Percentiles rank a stretch among this genome's conserved stretches.
Evolutionary conservation across 2,329 filamentous ascomycete genomes (phyloP).

Genomic region (Mariannaea elegans): DNA sequence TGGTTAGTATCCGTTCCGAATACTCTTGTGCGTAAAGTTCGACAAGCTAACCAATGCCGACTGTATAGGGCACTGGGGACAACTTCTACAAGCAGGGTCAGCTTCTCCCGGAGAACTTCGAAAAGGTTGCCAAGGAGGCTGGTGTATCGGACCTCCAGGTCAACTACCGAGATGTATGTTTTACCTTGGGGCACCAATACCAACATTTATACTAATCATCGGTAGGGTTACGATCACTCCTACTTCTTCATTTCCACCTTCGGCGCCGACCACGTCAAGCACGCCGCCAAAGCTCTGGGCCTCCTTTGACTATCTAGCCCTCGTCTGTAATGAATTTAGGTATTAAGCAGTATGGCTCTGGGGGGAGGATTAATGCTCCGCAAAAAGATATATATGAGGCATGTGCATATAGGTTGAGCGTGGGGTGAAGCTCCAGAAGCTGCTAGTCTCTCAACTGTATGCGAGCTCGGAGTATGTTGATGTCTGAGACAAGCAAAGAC

Average conservation of each 20-base stretch:
- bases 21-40: too few relatives aligned
- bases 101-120: constrained; percentile 92
- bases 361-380: neutral
- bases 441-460: neutral
- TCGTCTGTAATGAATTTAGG: constrained; percentile 10
- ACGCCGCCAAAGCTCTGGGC: constrained; percentile 84
- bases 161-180: constrained; percentile 78
- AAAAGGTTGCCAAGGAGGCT: constrained; percentile 78
- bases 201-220: neutral
- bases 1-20: constrained; percentile 64
- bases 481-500: neutral
- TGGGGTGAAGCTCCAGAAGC: neutral
- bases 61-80: constrained; percentile 82
- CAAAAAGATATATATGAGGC: neutral
- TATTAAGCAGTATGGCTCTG: neutral
- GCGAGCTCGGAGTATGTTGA: neutral
- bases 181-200: neutral
- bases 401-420: neutral
- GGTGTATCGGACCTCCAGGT: constrained; percentile 78
- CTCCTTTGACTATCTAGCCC: constrained; percentile 42
- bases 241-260: constrained; percentile 97
- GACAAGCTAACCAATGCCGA: neutral
- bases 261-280: constrained; percentile 87
- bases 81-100: constrained; percentile 97
- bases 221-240: constrained; percentile 89